phyloP scores from a whole-genome alignment of 768 basidiomycete genomes.

The Tylopilus sp. region DNA sequence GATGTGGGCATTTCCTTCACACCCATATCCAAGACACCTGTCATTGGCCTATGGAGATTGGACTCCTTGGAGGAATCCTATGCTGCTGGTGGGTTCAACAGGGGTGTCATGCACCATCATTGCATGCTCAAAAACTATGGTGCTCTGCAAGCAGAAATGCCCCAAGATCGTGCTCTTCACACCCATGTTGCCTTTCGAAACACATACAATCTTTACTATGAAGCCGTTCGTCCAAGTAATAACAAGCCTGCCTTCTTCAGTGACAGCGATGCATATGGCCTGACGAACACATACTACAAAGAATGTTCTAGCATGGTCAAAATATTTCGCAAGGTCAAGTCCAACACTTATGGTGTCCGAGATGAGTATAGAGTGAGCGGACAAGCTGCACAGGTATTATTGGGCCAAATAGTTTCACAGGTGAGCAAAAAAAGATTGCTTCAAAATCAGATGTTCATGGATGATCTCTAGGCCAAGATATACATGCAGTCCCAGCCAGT shows the following conservation, averaged over 20 bases:
- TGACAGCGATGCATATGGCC: neutral
- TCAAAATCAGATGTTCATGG: too few species aligned
- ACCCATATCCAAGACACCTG: fast-evolving
- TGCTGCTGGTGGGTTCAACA: slow-evolving; percentile 3
- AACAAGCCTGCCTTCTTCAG: neutral
- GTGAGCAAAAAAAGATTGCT: neutral
- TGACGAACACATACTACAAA: neutral
- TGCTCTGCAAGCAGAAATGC: slow-evolving; percentile 16
- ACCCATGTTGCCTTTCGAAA: slow-evolving; percentile 12
- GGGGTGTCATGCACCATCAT: slow-evolving; percentile 2
- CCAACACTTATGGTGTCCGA: neutral
- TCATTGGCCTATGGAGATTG: slow-evolving; percentile 8
- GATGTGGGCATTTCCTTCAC: neutral
- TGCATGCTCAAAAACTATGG: slow-evolving; percentile 9
- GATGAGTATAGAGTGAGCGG: neutral
- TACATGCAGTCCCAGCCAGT: too few species aligned
- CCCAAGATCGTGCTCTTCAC: neutral
- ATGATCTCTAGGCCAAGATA: too few species aligned
- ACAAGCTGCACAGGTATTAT: neutral
- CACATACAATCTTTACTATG: slow-evolving; percentile 19
- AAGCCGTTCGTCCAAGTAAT: slow-evolving; percentile 3
- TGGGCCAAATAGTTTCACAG: neutral
- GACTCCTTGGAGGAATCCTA: slow-evolving; percentile 7
- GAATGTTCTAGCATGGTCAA: neutral
- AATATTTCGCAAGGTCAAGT: neutral